Evolutionary conservation across 2,329 filamentous ascomycete genomes (phyloP).

Genomic region (Penicillium fuscoglaucum): DNA sequence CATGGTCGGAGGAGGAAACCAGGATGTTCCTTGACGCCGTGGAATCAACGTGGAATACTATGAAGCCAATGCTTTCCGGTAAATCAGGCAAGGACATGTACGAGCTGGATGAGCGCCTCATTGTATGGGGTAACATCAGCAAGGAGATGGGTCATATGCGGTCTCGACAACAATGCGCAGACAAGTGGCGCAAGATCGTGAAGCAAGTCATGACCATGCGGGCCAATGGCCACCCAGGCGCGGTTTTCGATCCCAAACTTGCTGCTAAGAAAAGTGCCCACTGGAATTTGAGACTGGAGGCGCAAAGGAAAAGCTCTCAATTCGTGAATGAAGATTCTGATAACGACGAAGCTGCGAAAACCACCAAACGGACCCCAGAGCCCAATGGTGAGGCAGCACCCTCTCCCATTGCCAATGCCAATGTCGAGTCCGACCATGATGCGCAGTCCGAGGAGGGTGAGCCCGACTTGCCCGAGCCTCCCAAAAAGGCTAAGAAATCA

Average conservation of each 20-base stretch:
- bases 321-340: slow-evolving; percentile 21
- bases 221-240: slow-evolving; percentile 24
- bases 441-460: neutral
- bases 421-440: neutral
- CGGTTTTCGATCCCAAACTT: slow-evolving; percentile 26
- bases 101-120: slow-evolving; percentile 35
- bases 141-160: slow-evolving; percentile 30
- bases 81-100: slow-evolving; percentile 38
- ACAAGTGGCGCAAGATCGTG: slow-evolving; percentile 42
- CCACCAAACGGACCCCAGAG: neutral
- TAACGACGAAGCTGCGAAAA: slow-evolving; percentile 10
- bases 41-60: slow-evolving; percentile 23
- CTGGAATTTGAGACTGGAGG: slow-evolving; percentile 11
- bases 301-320: slow-evolving; percentile 17
- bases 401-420: neutral
- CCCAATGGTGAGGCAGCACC: neutral
- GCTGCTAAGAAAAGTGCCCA: slow-evolving; percentile 6
- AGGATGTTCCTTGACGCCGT: slow-evolving; percentile 30
- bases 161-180: slow-evolving; percentile 43
- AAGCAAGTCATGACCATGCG: slow-evolving; percentile 24
- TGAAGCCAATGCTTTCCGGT: slow-evolving; percentile 12
- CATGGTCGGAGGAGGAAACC: slow-evolving; percentile 41
- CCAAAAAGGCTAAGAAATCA: slow-evolving; percentile 1
- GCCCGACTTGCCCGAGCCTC: neutral
- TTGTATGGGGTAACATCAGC: slow-evolving; percentile 38